These are phyloP conservation scores for Heterobasidion irregulare DNA, from an alignment of 1,284 basidiomycete genomes.

Conservation along the genomic window DNA sequence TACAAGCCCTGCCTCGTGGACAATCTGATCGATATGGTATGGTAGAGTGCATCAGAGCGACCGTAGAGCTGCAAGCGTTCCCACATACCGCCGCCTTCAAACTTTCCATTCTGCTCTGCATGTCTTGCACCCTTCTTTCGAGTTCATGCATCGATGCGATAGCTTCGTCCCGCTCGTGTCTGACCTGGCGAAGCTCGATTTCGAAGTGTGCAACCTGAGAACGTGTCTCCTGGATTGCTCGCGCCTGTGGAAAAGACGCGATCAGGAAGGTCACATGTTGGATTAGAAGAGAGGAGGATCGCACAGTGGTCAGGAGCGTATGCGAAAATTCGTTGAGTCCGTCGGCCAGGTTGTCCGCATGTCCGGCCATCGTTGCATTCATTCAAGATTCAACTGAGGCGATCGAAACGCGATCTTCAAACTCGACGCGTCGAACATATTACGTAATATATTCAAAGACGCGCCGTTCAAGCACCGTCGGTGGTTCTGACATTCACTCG, in stretches of 20 bases:
- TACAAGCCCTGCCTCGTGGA: slow-evolving; percentile 44
- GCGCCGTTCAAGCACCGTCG: too few species aligned
- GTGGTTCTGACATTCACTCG: too few species aligned
- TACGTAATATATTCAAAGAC: too few species aligned
- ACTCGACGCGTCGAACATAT: too few species aligned
- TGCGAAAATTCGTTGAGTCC: too few species aligned
- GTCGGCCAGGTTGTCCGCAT: too few species aligned
- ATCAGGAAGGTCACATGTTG: neutral
- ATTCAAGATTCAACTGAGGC: too few species aligned
- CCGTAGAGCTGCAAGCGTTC: neutral
- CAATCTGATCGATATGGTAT: too few species aligned
- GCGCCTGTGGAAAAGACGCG: slow-evolving; percentile 5
- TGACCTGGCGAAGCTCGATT: slow-evolving; percentile 36
- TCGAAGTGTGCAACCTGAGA: slow-evolving; percentile 28
- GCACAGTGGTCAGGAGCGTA: too few species aligned
- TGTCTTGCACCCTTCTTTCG: slow-evolving; percentile 37
- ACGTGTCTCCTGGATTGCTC: slow-evolving; percentile 19
- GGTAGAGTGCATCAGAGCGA: neutral
- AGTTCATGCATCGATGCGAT: slow-evolving; percentile 34
- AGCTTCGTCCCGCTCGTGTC: slow-evolving; percentile 47
- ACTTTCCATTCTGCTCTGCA: slow-evolving; percentile 38
- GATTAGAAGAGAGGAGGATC: neutral
- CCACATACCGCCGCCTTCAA: slow-evolving; percentile 46
- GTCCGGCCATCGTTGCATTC: too few species aligned
- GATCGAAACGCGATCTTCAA: too few species aligned